Base-by-base conservation (phyloP, 768 basidiomycete species). In the Favolaschia claudopus region DNA sequence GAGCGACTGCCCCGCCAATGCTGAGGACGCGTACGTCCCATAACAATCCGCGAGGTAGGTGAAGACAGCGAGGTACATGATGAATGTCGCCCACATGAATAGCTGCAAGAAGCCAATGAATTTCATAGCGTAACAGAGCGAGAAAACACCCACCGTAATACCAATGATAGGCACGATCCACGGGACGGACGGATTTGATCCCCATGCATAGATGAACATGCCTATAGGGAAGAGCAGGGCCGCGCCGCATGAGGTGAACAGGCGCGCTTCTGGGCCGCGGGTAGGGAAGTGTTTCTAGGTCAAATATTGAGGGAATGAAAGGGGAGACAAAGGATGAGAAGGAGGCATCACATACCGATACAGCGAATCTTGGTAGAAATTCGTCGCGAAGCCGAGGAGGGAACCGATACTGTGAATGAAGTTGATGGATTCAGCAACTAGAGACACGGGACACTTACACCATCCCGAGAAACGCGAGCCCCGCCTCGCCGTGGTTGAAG, bases 141-240 rank as follows among this genome's bases (percentile, higher is more conserved):
- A 25, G 40, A 54, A 38, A n/a, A 17, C 17, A 29, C 71, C 48
- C 62, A 76, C 75, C 22, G 68, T 69, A 19, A 87, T 74, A 14
- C 82, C 85, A 31, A 87, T 77, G 31, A 75, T 72, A 2, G 80
- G 79, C 5, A 74, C 82, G 27, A 85, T 79, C 88, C 87, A 89
- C 39, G 76, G 78, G 5, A 88, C 77, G 20, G 60, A 58, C 2
- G 78, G 59, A 48, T 70, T 79, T 14, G 83, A 79, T 1, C 84
- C 83, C 85, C 87, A 90, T 0, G 86, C 87, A 62, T 85, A 90
- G 48, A 89, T 82, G 72, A 89, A 83, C 77, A 87, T 85, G 12
- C 81, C 82, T 1, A 65, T 58, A 0, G 86, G 85, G 49, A 85
- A 79, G 8, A 82, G 57, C 37, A 84, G 37, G 0, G 76, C 79